Percentiles rank a stretch among this genome's conserved stretches.
Conservation (phyloP, 148 eudicot species). For the Dysphania ambrosioides region DNA sequence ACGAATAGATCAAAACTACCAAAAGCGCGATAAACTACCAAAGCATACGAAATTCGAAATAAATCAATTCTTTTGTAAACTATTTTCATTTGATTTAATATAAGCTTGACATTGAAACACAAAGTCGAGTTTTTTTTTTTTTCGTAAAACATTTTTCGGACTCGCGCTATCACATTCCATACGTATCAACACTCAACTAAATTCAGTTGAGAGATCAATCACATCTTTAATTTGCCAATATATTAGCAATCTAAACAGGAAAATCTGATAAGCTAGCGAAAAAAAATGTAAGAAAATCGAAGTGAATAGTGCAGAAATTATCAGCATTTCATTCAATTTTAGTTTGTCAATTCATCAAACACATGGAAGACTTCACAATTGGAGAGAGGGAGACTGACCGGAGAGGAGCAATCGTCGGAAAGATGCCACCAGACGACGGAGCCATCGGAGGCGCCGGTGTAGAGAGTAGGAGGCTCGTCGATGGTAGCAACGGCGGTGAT, state of each 20-base stretch:
- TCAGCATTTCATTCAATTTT: background rate
- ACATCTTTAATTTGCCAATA: background rate
- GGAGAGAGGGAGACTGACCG: background rate
- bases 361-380: background rate
- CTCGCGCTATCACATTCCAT: background rate
- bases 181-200: background rate
- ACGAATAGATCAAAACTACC: background rate
- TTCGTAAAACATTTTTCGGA: background rate
- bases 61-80: too few species aligned
- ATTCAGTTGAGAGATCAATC: background rate
- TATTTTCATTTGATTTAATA: background rate
- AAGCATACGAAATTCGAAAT: too few species aligned
- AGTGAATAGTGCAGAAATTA: background rate
- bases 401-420: conserved; percentile 29
- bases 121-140: too few species aligned
- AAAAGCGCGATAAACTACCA: too few species aligned
- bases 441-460: conserved; percentile 97
- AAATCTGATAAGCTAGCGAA: background rate
- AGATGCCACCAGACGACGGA: conserved; percentile 92
- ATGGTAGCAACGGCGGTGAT: conserved; percentile 63
- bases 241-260: background rate
- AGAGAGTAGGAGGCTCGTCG: conserved; percentile 60
- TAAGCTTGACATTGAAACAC: too few species aligned
- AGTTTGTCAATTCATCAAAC: conserved; percentile 7
- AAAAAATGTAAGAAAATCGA: background rate